Conservation (phyloP, 345 rosid species). For the Reutealis trisperma region DNA sequence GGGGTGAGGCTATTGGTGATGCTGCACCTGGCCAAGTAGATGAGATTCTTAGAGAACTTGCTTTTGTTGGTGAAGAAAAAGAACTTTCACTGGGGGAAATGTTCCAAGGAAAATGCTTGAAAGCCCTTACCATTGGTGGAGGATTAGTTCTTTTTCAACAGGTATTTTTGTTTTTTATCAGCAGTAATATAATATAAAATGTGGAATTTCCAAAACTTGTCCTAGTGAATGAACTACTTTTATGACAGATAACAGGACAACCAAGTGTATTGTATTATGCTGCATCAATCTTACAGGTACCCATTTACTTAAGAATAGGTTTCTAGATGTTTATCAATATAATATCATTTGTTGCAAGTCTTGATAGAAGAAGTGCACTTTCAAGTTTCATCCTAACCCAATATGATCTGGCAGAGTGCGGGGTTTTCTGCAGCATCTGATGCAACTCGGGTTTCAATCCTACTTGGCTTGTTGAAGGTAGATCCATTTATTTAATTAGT, state of each 20-base stretch:
- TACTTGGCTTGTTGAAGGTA: slow-evolving; percentile 89
- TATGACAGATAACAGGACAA: slow-evolving; percentile 89
- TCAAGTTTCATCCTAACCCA: slow-evolving; percentile 11
- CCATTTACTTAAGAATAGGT: background rate
- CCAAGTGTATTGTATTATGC: slow-evolving; percentile 98
- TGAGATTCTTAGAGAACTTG: slow-evolving; percentile 72
- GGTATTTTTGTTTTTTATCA: slow-evolving; percentile 38
- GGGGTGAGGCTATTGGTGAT: slow-evolving; percentile 74
- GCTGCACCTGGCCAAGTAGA: slow-evolving; percentile 66
- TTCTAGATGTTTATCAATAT: slow-evolving; percentile 6
- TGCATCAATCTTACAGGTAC: slow-evolving; percentile 83
- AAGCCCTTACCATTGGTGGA: slow-evolving; percentile 81
- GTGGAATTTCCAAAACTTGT: background rate
- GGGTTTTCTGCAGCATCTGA: slow-evolving; percentile 95
- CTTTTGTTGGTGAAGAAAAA: slow-evolving; percentile 67
- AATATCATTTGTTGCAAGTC: slow-evolving; percentile 8
- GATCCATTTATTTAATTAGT: background rate
- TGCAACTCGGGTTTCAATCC: slow-evolving; percentile 94
- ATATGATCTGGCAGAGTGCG: slow-evolving; percentile 63
- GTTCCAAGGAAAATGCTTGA: slow-evolving; percentile 77
- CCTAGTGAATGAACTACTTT: slow-evolving; percentile 18
- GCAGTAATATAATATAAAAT: background rate
- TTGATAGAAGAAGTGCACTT: slow-evolving; percentile 2
- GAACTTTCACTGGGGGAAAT: slow-evolving; percentile 60
- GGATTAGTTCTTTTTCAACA: slow-evolving; percentile 96